Evolutionary conservation across 2,329 filamentous ascomycete genomes (phyloP).

Genomic region (Arthrobotrys sphaeroides): DNA sequence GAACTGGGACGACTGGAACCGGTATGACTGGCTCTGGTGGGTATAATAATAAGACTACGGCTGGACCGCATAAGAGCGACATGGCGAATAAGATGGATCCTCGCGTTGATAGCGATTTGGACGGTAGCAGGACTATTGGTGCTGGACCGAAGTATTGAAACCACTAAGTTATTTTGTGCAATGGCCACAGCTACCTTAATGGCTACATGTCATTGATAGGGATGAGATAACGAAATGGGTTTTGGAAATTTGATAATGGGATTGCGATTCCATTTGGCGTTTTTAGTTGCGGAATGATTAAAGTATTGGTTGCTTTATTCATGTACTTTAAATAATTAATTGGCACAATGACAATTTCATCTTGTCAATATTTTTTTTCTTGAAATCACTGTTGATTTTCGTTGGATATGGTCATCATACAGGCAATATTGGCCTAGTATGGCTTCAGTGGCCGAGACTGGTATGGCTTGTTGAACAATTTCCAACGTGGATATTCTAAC

Average conservation of each 20-base stretch:
- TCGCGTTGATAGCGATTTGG: slow-evolving; percentile 52
- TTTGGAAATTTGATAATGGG: background rate
- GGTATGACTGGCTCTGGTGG: background rate
- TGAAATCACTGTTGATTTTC: background rate
- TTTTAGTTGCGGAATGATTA: slow-evolving; percentile 7
- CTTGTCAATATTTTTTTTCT: background rate
- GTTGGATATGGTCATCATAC: too few relatives aligned
- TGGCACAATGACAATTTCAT: slow-evolving; percentile 3
- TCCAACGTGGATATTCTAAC: too few relatives aligned
- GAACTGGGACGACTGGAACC: background rate
- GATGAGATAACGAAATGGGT: too few relatives aligned
- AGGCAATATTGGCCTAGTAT: too few relatives aligned
- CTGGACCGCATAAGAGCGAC: slow-evolving; percentile 61
- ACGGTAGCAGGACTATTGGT: slow-evolving; percentile 58
- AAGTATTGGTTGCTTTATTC: background rate
- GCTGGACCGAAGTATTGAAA: slow-evolving; percentile 53
- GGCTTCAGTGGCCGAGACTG: too few relatives aligned
- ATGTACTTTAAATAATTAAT: slow-evolving; percentile 34
- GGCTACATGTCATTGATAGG: too few relatives aligned
- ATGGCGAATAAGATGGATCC: slow-evolving; percentile 59
- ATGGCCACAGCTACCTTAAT: too few relatives aligned
- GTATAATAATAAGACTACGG: slow-evolving; percentile 58
- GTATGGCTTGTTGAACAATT: too few relatives aligned
- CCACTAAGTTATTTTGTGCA: background rate
- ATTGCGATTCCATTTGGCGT: background rate